Conservation (phyloP, 768 basidiomycete species). For the Trametes cingulata region DNA sequence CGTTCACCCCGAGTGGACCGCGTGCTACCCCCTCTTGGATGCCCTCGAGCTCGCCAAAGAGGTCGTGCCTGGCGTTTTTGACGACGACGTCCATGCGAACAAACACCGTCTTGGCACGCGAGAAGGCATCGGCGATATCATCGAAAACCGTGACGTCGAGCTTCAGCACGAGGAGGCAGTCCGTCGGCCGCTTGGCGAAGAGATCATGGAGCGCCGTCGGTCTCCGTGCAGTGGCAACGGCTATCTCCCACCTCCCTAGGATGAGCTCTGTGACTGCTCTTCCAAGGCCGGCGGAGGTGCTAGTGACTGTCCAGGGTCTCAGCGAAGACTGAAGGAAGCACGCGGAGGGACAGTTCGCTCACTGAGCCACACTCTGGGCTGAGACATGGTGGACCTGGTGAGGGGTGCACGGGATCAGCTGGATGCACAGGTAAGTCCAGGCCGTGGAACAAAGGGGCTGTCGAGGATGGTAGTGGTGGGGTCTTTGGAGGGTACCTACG, state of each 20-base stretch:
- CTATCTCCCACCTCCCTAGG: conserved; percentile 28
- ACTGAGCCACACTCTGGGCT: conserved; percentile 27
- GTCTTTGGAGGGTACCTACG: too few species aligned
- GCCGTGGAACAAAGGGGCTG: too few species aligned
- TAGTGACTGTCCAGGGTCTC: conserved; percentile 23
- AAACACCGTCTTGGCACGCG: conserved; percentile 16
- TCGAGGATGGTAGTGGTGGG: too few species aligned
- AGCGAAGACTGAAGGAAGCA: background rate
- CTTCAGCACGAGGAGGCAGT: conserved; percentile 24
- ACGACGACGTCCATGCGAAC: conserved; percentile 31
- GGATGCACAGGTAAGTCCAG: too few species aligned
- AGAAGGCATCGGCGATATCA: conserved; percentile 24
- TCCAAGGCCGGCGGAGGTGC: conserved; percentile 31
- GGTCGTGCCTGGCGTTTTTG: conserved; percentile 27
- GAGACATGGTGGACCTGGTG: conserved; percentile 1
- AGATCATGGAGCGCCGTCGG: conserved; percentile 28
- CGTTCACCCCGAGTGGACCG: conserved; percentile 27
- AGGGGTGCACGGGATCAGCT: background rate
- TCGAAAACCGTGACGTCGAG: conserved; percentile 23
- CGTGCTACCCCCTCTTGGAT: conserved; percentile 15
- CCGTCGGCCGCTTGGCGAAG: conserved; percentile 8
- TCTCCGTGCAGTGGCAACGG: conserved; percentile 29
- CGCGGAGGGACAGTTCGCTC: background rate
- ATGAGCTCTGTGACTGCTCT: conserved; percentile 23
- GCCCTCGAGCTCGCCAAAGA: conserved; percentile 23